Percentiles rank a stretch among this genome's conserved stretches.
Evolutionary conservation across 345 rosid species (phyloP).

Genomic region (Triadica sebifera): DNA sequence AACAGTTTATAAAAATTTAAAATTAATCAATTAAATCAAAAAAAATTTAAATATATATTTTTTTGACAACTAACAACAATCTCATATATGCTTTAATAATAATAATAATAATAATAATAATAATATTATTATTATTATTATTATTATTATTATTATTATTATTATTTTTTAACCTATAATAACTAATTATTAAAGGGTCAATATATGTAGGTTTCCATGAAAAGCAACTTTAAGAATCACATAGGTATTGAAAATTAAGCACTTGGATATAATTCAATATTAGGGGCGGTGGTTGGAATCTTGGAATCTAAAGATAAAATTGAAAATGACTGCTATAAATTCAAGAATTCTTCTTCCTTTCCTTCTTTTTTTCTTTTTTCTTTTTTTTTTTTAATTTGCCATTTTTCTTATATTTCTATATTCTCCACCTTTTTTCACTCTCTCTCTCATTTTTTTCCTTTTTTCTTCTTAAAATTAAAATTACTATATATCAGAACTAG

Average conservation of each 20-base stretch:
- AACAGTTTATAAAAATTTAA: no score
- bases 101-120: no score
- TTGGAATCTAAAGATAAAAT: background rate
- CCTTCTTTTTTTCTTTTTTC: background rate
- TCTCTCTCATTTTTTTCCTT: background rate
- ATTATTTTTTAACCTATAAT: no score
- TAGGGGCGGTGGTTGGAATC: constrained; percentile 4
- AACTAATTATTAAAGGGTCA: no score
- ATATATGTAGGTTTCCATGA: no score
- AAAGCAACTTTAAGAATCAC: background rate
- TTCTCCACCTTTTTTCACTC: background rate
- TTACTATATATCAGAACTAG: background rate
- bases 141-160: no score
- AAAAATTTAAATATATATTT: no score
- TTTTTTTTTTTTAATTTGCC: background rate
- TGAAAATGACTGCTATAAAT: background rate
- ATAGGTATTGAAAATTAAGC: background rate
- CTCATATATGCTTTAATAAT: no score
- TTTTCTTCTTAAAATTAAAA: no score
- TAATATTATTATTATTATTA: no score
- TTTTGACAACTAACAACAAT: no score
- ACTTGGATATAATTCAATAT: constrained; percentile 5
- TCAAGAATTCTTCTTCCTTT: background rate
- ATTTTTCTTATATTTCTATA: background rate
- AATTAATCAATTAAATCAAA: no score